These are phyloP conservation scores for Phlyctochytrium planicorne DNA, from an alignment of 192 early-diverging fungal genomes.

Conservation along the genomic window DNA sequence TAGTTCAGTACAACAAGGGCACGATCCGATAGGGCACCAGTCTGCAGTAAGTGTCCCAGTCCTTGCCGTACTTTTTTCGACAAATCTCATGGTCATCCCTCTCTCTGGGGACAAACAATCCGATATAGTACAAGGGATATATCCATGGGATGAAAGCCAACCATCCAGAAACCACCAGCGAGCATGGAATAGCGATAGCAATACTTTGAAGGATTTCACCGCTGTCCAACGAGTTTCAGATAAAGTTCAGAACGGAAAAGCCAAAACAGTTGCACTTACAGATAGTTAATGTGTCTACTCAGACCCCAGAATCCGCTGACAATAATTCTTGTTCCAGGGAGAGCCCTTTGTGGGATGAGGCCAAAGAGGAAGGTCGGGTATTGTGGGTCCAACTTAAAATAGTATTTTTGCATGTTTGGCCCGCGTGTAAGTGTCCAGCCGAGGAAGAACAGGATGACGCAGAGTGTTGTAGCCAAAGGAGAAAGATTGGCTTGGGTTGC, in stretches of 20 bases:
- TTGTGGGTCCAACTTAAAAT: constrained; percentile 21
- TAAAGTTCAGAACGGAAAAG: background rate
- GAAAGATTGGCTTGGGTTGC: constrained; percentile 1
- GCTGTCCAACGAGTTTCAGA: background rate
- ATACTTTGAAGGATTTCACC: constrained; percentile 30
- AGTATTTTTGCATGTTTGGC: constrained; percentile 36
- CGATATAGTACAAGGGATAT: constrained; percentile 26
- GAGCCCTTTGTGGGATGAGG: constrained; percentile 11
- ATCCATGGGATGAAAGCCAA: constrained; percentile 10
- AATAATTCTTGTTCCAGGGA: constrained; percentile 22
- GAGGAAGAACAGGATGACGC: constrained; percentile 13
- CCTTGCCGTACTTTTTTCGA: constrained; percentile 85
- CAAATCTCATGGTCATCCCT: constrained; percentile 50
- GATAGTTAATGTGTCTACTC: constrained; percentile 27
- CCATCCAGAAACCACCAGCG: constrained; percentile 4
- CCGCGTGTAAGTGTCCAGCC: constrained; percentile 39
- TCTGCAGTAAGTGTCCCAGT: constrained; percentile 87
- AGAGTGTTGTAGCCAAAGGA: background rate
- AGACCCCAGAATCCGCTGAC: constrained; percentile 29
- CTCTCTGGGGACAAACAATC: constrained; percentile 24
- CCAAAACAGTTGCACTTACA: constrained; percentile 5
- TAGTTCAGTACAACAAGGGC: constrained; percentile 44
- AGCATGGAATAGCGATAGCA: constrained; percentile 24
- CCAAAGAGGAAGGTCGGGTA: constrained; percentile 13
- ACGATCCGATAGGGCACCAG: constrained; percentile 85